Base-by-base conservation (phyloP, 176 grass and related monocot genomes). In the Avena atlantica region DNA sequence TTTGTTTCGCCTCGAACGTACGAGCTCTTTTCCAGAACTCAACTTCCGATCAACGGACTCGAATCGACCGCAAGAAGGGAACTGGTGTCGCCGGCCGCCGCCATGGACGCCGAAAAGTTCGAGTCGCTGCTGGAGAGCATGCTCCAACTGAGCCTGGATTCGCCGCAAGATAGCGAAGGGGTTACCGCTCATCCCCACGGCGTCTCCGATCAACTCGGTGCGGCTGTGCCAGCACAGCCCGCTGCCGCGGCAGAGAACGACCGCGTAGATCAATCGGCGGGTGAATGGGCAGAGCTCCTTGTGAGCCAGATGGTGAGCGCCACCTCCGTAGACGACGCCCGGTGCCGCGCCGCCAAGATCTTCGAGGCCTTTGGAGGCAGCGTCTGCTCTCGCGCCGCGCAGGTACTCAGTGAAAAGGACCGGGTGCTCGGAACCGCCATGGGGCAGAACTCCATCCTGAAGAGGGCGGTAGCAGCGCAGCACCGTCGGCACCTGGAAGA, bases 401-500 rank as follows among this genome's bases (percentile, higher is more conserved):
- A 8, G 74, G 49, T 19, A 2, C 4, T 56, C 8, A 2, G 11
- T 1, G 44, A 74, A 1, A 74, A 55, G 51, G 27, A 36, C 52
- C 40, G 40, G 59, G 29, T 7, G 48, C 70, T 61, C 1, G n/a
- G 47, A 16, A 34, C 2, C 3, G 48, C 47, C 0, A 14, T 29
- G 70, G 4, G 31, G 59, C 19, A 88, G 59, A 88, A 67, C 70
- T 12, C 6, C 79, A 1, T 76, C 3, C 6, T 88, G 59, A 88
- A 82, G 86, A 76, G 27, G 79, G 79, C 70, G 47, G n/a, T 82
- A n/a, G 16, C 9, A 7, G 1, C 66, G 27, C 86, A 47, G 86
- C 21, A 82, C 34, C 59, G 34, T 31, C 47, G 14, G 70, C 20
- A 11, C 59, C 15, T 3, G 2, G 12, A 23, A 60, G 21, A 58